phyloP scores from a whole-genome alignment of 495 filamentous ascomycete genomes.

The Penicillium robsamsonii region DNA sequence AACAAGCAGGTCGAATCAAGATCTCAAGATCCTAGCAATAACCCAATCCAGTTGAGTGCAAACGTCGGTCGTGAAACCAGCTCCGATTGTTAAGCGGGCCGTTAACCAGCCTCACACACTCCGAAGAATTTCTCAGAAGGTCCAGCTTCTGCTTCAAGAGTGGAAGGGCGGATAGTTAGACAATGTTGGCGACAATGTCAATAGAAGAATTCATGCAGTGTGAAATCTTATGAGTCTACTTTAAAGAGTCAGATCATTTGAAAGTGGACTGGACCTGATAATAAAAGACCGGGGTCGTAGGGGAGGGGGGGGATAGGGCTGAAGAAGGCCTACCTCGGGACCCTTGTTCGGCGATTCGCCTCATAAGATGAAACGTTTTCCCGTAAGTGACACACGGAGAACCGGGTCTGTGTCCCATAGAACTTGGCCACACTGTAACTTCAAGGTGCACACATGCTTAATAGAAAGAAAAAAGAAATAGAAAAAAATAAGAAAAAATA shows the following conservation, averaged over 20 bases:
- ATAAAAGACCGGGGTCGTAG: constrained; percentile 4
- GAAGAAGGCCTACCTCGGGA: constrained; percentile 20
- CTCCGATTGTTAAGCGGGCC: constrained; percentile 23
- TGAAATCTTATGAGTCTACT: constrained; percentile 11
- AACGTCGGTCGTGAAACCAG: constrained; percentile 30
- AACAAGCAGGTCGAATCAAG: constrained; percentile 21
- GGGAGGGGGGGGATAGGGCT: constrained; percentile 26
- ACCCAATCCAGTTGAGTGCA: constrained; percentile 34
- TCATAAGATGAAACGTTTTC: constrained; percentile 34
- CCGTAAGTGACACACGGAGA: constrained; percentile 32
- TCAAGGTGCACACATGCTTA: constrained; percentile 38
- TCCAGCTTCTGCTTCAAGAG: constrained; percentile 27
- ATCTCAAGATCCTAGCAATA: constrained; percentile 23
- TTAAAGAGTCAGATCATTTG: constrained; percentile 23
- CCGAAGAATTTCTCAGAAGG: constrained; percentile 19
- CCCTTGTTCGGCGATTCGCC: constrained; percentile 32
- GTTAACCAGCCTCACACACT: constrained; percentile 22
- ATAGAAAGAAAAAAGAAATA: constrained; percentile 3
- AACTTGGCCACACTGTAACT: constrained; percentile 28
- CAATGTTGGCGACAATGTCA: constrained; percentile 6
- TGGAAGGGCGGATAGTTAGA: constrained; percentile 8
- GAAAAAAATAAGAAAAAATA: constrained; percentile 6
- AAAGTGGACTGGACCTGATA: constrained; percentile 9
- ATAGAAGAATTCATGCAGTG: constrained; percentile 18
- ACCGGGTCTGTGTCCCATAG: constrained; percentile 39